Conservation (phyloP, 1,284 basidiomycete species). For the Ceratobasidium sp. region DNA sequence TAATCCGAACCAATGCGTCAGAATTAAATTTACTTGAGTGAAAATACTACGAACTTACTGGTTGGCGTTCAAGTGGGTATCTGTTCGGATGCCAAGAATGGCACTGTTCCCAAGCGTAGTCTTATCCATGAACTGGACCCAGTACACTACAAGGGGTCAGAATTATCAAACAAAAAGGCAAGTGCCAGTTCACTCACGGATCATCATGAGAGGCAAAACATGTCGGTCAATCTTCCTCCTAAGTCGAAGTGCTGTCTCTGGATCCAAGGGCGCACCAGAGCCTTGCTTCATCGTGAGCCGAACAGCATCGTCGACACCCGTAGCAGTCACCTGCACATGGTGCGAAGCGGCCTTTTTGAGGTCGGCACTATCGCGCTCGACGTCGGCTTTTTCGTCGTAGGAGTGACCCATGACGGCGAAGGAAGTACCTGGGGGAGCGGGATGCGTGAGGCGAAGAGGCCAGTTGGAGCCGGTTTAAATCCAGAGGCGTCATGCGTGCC, state of each 20-base stretch:
- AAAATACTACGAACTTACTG: constrained; percentile 43
- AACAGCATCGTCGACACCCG: constrained; percentile 33
- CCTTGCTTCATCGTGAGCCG: constrained; percentile 3
- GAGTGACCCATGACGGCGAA: constrained; percentile 6
- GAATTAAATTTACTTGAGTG: neutral
- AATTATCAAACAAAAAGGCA: neutral
- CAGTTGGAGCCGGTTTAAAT: constrained; percentile 20
- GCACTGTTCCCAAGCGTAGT: constrained; percentile 43
- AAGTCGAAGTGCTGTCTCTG: constrained; percentile 47
- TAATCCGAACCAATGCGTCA: neutral
- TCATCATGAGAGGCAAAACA: constrained; percentile 50
- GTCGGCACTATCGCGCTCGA: constrained; percentile 37
- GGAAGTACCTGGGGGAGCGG: constrained; percentile 11
- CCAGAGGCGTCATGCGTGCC: constrained; percentile 20
- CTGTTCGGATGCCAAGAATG: constrained; percentile 51
- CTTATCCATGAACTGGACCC: constrained; percentile 52
- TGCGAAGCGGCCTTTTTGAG: constrained; percentile 39
- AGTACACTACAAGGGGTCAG: constrained; percentile 27
- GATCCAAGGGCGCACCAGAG: constrained; percentile 37
- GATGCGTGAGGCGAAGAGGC: neutral
- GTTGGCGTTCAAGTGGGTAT: constrained; percentile 50
- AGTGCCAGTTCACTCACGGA: constrained; percentile 46
- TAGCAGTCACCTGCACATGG: constrained; percentile 33
- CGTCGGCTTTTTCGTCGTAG: constrained; percentile 35
- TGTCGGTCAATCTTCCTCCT: constrained; percentile 50